These are phyloP conservation scores for Lathyrus tuberosus DNA, from an alignment of 306 rosid species.

Conservation along the genomic window DNA sequence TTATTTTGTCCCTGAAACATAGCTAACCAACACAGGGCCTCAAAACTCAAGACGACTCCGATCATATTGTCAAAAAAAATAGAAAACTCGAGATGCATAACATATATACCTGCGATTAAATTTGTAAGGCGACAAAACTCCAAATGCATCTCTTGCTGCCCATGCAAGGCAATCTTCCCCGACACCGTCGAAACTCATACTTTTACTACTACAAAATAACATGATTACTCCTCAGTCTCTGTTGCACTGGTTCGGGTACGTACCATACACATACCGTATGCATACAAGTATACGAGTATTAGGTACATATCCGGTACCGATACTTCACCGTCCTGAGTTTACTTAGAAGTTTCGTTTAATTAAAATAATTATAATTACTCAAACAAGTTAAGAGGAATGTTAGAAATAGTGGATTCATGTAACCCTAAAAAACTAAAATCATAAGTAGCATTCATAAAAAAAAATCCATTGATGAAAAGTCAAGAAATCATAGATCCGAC, in stretches of 20 bases:
- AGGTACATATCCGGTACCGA: no score
- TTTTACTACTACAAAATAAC: slow-evolving; percentile 19
- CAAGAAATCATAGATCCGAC: no score
- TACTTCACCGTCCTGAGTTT: slow-evolving; percentile 1
- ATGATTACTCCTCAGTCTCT: slow-evolving; percentile 30
- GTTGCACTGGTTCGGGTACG: no score
- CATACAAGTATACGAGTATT: no score
- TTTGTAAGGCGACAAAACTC: slow-evolving; percentile 66
- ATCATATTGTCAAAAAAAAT: no score
- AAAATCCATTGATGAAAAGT: not conserved
- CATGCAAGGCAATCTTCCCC: slow-evolving; percentile 67
- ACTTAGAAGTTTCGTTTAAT: slow-evolving; percentile 19
- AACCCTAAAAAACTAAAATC: not conserved
- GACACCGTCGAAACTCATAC: slow-evolving; percentile 51
- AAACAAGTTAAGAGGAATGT: slow-evolving; percentile 2
- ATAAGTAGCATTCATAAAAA: no score
- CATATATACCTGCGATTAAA: slow-evolving; percentile 66
- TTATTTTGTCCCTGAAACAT: no score
- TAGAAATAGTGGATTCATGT: not conserved
- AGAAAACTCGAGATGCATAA: not conserved
- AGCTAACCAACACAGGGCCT: no score
- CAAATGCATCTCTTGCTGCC: slow-evolving; percentile 83
- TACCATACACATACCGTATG: no score
- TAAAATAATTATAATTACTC: not conserved
- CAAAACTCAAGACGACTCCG: no score